Evolutionary conservation across 176 grass and related monocot species (phyloP).

Genomic region (Coix lacrymajobi): DNA sequence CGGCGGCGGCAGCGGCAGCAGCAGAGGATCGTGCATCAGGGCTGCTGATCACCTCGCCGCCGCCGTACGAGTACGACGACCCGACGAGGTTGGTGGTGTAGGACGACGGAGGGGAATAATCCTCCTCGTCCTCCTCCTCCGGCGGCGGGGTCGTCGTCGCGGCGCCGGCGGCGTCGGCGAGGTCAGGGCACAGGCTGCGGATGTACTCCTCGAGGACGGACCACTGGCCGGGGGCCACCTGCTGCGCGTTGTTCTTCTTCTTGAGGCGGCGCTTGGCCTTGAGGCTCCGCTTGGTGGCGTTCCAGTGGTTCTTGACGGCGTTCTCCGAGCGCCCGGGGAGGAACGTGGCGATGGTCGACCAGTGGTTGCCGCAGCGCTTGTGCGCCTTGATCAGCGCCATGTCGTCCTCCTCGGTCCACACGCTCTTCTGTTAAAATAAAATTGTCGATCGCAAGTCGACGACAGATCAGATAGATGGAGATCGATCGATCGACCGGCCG

Average conservation of each 20-base stretch:
- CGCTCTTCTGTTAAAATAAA: constrained; percentile 38
- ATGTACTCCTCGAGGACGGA: constrained; percentile 66
- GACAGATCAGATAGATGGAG: too few species aligned
- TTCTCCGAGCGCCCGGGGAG: constrained; percentile 68
- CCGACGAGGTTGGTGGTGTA: neutral
- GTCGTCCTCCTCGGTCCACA: constrained; percentile 75
- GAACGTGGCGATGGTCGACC: constrained; percentile 59
- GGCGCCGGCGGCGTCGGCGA: neutral
- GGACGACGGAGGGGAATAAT: neutral
- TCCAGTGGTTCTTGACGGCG: constrained; percentile 93
- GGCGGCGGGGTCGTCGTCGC: neutral
- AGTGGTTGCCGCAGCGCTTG: constrained; percentile 53
- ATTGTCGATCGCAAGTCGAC: neutral
- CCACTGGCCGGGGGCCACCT: neutral
- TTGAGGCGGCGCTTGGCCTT: constrained; percentile 52
- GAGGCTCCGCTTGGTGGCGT: constrained; percentile 71
- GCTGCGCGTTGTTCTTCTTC: constrained; percentile 47
- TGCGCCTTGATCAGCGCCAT: constrained; percentile 48
- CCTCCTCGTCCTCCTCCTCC: neutral
- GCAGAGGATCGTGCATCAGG: neutral
- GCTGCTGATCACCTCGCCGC: neutral
- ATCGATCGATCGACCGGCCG: neutral
- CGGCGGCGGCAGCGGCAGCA: too few species aligned
- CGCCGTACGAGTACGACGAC: neutral
- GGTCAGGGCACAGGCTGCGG: neutral